A percentile compares a stretch with the other conserved stretches of the same genome.
Conservation (phyloP, 805 yeast genomes). For the Wickerhamiella galacta region DNA sequence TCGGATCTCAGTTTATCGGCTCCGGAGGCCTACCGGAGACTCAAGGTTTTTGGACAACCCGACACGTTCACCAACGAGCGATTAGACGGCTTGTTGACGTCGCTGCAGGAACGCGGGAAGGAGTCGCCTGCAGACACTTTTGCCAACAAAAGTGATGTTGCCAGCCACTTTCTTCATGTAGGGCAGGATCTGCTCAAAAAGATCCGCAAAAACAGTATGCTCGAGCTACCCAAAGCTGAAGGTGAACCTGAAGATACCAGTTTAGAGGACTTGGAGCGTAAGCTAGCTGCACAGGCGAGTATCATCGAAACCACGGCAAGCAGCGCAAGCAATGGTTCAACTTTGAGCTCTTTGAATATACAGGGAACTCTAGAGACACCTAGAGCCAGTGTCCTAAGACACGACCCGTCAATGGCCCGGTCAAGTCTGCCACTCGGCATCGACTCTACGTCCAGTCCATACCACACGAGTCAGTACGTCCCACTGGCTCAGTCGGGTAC, state of each 20-base stretch:
- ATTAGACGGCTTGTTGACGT: constrained; percentile 11
- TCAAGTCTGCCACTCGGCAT: background rate
- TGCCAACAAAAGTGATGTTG: constrained; percentile 4
- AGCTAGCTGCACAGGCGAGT: constrained; percentile 1
- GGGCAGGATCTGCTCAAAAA: constrained; percentile 6
- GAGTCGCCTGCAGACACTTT: constrained; percentile 1
- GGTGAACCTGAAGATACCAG: constrained; percentile 3
- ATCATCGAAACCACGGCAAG: constrained; percentile 4
- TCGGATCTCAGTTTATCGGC: constrained; percentile 2
- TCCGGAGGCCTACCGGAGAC: constrained; percentile 8
- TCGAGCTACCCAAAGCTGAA: constrained; percentile 2
- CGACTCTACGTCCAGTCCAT: too few relatives aligned
- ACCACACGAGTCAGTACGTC: too few relatives aligned
- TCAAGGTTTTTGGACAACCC: constrained; percentile 14
- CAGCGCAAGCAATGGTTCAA: constrained; percentile 6
- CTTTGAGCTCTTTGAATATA: constrained; percentile 3
- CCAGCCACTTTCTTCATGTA: constrained; percentile 3
- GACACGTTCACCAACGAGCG: constrained; percentile 16
- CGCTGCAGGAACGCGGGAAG: constrained; percentile 7
- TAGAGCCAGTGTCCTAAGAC: background rate
- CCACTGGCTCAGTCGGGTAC: too few relatives aligned
- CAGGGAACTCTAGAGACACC: background rate
- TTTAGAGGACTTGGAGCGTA: constrained; percentile 7
- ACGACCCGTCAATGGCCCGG: background rate
- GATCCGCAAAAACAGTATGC: constrained; percentile 6